Evolutionary conservation across 106 monocot species (phyloP).

Genomic region (Chionographis japonica): DNA sequence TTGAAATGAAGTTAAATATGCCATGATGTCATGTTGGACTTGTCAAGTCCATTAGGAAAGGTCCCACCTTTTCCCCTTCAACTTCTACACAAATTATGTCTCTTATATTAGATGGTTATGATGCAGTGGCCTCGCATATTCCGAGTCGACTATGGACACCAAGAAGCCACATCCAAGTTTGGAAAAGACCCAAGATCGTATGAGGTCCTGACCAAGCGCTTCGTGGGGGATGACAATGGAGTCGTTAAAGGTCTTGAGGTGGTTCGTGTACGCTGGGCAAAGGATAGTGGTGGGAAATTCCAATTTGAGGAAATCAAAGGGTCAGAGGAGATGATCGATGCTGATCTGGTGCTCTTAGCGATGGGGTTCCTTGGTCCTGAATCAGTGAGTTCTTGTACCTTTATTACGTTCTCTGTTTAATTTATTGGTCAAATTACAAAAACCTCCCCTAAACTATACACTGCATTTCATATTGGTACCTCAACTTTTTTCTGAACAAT

Average conservation of each 20-base stretch:
- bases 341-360: slow-evolving; percentile 85
- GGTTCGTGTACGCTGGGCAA: slow-evolving; percentile 68
- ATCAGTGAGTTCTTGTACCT: slow-evolving; percentile 35
- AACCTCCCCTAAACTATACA: too few species aligned
- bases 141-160: slow-evolving; percentile 94
- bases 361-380: slow-evolving; percentile 99
- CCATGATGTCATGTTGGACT: too few species aligned
- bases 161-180: slow-evolving; percentile 87
- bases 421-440: background rate
- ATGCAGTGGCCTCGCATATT: slow-evolving; percentile 93
- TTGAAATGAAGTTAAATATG: too few species aligned
- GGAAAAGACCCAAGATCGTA: slow-evolving; percentile 93
- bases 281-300: slow-evolving; percentile 65
- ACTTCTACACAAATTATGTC: background rate
- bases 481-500: too few species aligned
- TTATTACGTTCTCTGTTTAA: background rate
- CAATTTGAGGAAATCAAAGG: slow-evolving; percentile 74
- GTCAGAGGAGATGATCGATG: slow-evolving; percentile 76
- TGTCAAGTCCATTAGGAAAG: too few species aligned
- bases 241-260: slow-evolving; percentile 79
- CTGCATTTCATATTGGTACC: too few species aligned
- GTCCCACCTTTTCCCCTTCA: too few species aligned
- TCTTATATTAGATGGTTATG: background rate
- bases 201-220: slow-evolving; percentile 85
- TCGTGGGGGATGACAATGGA: slow-evolving; percentile 88